These are phyloP conservation scores for Atalantia buxifolia DNA, from an alignment of 345 rosid genomes.

Conservation along the genomic window DNA sequence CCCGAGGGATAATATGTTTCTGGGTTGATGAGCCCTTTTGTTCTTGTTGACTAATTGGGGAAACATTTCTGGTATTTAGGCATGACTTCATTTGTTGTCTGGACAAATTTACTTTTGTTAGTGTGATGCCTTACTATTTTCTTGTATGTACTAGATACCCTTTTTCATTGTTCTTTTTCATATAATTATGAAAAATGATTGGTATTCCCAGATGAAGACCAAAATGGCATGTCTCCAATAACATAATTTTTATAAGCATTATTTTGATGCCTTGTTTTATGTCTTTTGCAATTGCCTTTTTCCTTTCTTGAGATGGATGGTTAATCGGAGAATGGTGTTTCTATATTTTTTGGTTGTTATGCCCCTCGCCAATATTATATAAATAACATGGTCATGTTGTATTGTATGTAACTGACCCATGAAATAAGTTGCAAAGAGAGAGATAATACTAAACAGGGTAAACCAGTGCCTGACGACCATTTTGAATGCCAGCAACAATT, in stretches of 20 bases:
- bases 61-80: conserved; percentile 5
- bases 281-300: background rate
- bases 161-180: background rate
- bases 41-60: conserved; percentile 23
- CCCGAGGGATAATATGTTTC: conserved; percentile 5
- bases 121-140: background rate
- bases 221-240: background rate
- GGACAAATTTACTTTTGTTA: background rate
- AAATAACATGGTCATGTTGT: too few species aligned
- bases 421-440: background rate
- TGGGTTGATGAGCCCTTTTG: conserved; percentile 11
- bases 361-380: background rate
- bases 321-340: too few species aligned
- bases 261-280: background rate
- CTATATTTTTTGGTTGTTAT: background rate
- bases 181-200: background rate
- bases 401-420: too few species aligned
- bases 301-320: background rate
- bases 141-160: background rate
- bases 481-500: too few species aligned
- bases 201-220: background rate
- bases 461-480: too few species aligned
- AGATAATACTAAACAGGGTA: too few species aligned
- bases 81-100: conserved; percentile 3
- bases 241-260: background rate